A percentile compares a stretch with the other conserved stretches of the same genome.
Evolutionary conservation across 805 yeast genomes (phyloP).

Genomic region (Lachancea lanzarotensis): DNA sequence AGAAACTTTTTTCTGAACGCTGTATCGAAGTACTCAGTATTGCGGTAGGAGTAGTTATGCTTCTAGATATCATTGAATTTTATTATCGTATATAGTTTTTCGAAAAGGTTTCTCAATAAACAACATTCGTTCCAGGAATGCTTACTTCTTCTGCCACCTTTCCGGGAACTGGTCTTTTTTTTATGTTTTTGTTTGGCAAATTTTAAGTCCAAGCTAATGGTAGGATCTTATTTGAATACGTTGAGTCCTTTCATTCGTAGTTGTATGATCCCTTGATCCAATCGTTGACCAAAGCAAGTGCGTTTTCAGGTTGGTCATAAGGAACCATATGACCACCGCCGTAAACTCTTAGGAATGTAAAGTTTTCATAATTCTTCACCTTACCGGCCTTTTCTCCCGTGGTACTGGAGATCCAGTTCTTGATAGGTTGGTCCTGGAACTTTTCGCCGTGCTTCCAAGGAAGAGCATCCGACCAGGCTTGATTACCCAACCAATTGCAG

Average conservation of each 20-base stretch:
- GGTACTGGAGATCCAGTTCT: slow-evolving; percentile 40
- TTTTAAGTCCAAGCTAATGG: too few species aligned
- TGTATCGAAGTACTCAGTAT: too few species aligned
- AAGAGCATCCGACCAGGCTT: slow-evolving; percentile 72
- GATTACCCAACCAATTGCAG: slow-evolving; percentile 94
- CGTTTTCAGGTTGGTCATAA: slow-evolving; percentile 70
- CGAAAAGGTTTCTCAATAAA: too few species aligned
- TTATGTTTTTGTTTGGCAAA: too few species aligned
- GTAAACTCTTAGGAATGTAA: slow-evolving; percentile 77
- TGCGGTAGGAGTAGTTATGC: too few species aligned
- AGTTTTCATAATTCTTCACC: slow-evolving; percentile 56
- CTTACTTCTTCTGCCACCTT: too few species aligned
- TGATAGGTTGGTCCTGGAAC: slow-evolving; percentile 41
- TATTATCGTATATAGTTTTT: too few species aligned
- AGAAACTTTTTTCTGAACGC: too few species aligned
- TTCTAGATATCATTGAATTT: too few species aligned
- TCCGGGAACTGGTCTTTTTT: too few species aligned
- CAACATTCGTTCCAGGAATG: too few species aligned
- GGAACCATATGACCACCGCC: slow-evolving; percentile 98
- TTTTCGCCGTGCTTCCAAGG: slow-evolving; percentile 58
- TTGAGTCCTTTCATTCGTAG: neutral
- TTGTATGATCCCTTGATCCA: slow-evolving; percentile 70
- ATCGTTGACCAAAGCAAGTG: slow-evolving; percentile 76
- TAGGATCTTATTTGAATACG: too few species aligned
- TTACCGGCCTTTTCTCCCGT: slow-evolving; percentile 55